Percentiles rank a stretch among this genome's conserved stretches.
Evolutionary conservation across 1,284 basidiomycete genomes (phyloP).

Genomic region (Leccinum ponderosum): DNA sequence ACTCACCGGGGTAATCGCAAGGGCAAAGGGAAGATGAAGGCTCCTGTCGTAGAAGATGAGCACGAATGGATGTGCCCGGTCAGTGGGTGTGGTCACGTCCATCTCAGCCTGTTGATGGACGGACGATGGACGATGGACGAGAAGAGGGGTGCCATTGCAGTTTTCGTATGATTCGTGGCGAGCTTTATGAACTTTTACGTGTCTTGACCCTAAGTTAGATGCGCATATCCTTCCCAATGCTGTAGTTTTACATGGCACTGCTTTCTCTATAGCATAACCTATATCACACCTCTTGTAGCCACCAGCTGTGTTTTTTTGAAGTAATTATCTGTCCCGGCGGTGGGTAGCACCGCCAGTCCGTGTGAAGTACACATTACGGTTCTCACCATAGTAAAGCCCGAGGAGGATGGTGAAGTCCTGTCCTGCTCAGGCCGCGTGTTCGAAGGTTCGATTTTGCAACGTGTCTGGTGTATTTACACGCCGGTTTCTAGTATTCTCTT

Average conservation of each 20-base stretch:
- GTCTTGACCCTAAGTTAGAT: constrained; percentile 2
- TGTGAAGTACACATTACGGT: not conserved
- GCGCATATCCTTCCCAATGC: constrained; percentile 3
- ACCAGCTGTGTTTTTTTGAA: not conserved
- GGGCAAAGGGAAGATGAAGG: constrained; percentile 40
- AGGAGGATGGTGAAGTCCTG: constrained; percentile 2
- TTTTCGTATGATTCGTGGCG: constrained; percentile 42
- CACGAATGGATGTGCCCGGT: constrained; percentile 68
- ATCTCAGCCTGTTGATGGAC: constrained; percentile 55
- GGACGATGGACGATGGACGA: constrained; percentile 52
- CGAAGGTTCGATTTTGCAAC: constrained; percentile 26
- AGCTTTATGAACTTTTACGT: constrained; percentile 17
- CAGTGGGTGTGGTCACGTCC: constrained; percentile 48
- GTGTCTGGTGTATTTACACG: constrained; percentile 19
- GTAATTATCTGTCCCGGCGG: not conserved
- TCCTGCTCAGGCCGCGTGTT: constrained; percentile 17
- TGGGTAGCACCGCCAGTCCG: not conserved
- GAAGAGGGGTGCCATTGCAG: constrained; percentile 45
- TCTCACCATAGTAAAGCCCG: constrained; percentile 4
- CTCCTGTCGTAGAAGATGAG: constrained; percentile 44
- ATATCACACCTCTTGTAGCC: constrained; percentile 24
- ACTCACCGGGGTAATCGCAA: constrained; percentile 32
- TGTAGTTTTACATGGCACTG: constrained; percentile 2
- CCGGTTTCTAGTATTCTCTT: constrained; percentile 5
- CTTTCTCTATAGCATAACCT: constrained; percentile 14